Percentiles rank a stretch among this genome's conserved stretches.
Conservation (phyloP, 1,139 yeast species). For the Yamadazyma sp. region DNA sequence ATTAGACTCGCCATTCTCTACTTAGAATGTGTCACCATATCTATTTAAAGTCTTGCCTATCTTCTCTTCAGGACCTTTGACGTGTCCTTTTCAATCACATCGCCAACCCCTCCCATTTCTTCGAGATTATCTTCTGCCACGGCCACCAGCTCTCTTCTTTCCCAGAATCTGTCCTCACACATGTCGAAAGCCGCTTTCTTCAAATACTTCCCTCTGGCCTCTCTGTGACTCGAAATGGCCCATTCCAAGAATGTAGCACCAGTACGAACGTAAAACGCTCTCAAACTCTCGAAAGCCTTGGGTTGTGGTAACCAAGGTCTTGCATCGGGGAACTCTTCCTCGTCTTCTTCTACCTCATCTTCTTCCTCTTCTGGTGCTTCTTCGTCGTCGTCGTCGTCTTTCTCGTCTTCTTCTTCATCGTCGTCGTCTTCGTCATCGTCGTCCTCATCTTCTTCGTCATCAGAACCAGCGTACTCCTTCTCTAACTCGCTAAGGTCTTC, state of each 20-base stretch:
- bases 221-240: slow-evolving; percentile 84
- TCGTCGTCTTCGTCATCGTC: slow-evolving; percentile 61
- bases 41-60: slow-evolving; percentile 16
- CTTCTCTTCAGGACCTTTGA: slow-evolving; percentile 46
- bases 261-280: slow-evolving; percentile 82
- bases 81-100: slow-evolving; percentile 79
- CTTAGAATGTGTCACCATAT: not conserved
- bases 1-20: no score
- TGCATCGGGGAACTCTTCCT: slow-evolving; percentile 79
- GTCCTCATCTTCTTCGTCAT: slow-evolving; percentile 54
- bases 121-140: slow-evolving; percentile 86
- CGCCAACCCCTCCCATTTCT: slow-evolving; percentile 90
- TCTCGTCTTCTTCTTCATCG: slow-evolving; percentile 61
- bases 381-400: slow-evolving; percentile 47
- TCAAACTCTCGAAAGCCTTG: slow-evolving; percentile 83
- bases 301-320: slow-evolving; percentile 98
- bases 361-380: slow-evolving; percentile 61
- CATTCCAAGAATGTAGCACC: slow-evolving; percentile 88
- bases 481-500: slow-evolving; percentile 61
- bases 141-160: slow-evolving; percentile 90
- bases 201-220: slow-evolving; percentile 87
- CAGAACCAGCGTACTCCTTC: slow-evolving; percentile 26
- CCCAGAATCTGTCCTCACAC: slow-evolving; percentile 98
- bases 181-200: slow-evolving; percentile 88
- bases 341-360: slow-evolving; percentile 58